A percentile compares a stretch with the other conserved stretches of the same genome.
Evolutionary conservation across 2,329 filamentous ascomycete species (phyloP).

Genomic region (Dactylellina sp.): DNA sequence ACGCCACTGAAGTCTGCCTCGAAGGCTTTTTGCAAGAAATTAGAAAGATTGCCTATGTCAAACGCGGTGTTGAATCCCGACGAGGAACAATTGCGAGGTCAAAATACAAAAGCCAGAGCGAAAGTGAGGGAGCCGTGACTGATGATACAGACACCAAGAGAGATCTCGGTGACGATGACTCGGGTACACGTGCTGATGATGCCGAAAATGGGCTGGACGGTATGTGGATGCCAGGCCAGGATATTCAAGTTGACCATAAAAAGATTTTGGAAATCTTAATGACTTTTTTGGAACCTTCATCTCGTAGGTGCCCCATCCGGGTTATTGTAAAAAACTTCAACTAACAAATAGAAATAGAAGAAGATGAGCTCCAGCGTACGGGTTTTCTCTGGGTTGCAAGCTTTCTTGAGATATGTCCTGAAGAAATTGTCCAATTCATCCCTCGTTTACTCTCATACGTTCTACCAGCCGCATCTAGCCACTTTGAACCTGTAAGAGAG

Average conservation of each 20-base stretch:
- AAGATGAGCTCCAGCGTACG: constrained; percentile 91
- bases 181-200: constrained; percentile 68
- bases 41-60: constrained; percentile 90
- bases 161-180: constrained; percentile 72
- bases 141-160: constrained; percentile 60
- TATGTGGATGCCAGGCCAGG: constrained; percentile 97
- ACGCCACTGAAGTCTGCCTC: constrained; percentile 86
- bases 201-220: constrained; percentile 78
- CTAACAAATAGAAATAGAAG: constrained; percentile 65
- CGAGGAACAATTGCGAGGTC: constrained; percentile 76
- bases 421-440: constrained; percentile 94
- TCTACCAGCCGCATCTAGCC: constrained; percentile 91
- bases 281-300: constrained; percentile 81
- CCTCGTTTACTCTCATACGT: constrained; percentile 91
- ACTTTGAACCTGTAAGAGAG: constrained; percentile 86
- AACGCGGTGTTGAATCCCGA: constrained; percentile 90
- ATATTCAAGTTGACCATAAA: constrained; percentile 92
- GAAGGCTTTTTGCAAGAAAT: constrained; percentile 94
- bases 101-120: constrained; percentile 77
- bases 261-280: constrained; percentile 93
- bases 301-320: constrained; percentile 69
- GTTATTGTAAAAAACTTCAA: constrained; percentile 3
- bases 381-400: constrained; percentile 94
- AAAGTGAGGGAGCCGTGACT: constrained; percentile 72
- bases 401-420: constrained; percentile 96